phyloP scores from a whole-genome alignment of 345 rosid species.

The Rhodamnia rubescens region DNA sequence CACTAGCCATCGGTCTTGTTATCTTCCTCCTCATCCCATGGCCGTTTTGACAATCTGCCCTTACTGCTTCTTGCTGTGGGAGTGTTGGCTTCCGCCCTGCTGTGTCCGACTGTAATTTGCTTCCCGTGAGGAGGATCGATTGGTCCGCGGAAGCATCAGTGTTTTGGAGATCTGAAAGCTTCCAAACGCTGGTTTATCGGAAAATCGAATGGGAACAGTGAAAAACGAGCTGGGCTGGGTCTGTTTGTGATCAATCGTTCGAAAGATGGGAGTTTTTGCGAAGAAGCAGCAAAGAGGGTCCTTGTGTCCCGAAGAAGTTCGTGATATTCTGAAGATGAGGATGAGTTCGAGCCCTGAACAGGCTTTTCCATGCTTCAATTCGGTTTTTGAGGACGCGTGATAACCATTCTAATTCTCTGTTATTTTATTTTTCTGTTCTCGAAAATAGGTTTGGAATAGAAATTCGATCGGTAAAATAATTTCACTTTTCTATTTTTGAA shows the following conservation, averaged over 20 bases:
- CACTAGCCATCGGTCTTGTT: neutral
- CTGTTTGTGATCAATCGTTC: constrained; percentile 14
- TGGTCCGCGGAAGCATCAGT: constrained; percentile 7
- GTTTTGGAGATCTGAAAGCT: neutral
- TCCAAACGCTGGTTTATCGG: neutral
- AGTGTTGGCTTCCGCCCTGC: constrained; percentile 4
- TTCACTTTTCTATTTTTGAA: too few relatives aligned
- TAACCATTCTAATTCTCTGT: too few relatives aligned
- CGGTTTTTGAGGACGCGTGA: constrained; percentile 15
- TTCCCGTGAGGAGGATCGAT: neutral
- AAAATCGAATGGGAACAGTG: constrained; percentile 25
- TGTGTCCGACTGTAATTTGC: neutral
- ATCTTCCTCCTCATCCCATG: neutral
- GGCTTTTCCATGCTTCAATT: constrained; percentile 52
- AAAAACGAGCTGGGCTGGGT: constrained; percentile 19
- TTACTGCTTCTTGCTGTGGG: neutral
- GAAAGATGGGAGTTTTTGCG: constrained; percentile 12
- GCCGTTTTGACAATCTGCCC: neutral
- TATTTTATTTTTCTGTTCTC: too few relatives aligned
- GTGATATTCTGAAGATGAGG: constrained; percentile 20
- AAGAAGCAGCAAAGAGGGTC: constrained; percentile 15
- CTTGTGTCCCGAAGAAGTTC: constrained; percentile 39
- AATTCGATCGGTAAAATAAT: too few relatives aligned
- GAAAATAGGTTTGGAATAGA: too few relatives aligned
- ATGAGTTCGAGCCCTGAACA: constrained; percentile 40